Conservation (phyloP, 345 rosid genomes). For the Citrus australasica region DNA sequence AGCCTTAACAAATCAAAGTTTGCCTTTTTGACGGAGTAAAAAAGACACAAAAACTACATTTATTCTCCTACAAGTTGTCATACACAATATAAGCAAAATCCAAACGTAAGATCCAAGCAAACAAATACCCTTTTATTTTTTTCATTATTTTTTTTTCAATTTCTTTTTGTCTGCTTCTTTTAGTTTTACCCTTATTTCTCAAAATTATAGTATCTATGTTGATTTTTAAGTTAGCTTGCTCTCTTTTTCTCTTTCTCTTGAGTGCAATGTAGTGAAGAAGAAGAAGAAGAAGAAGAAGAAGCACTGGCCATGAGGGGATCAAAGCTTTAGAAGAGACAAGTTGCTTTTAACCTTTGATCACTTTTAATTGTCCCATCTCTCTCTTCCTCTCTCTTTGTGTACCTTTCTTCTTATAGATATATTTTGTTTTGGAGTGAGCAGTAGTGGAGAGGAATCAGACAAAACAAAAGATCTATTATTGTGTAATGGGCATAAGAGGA, state of each 20-base stretch:
- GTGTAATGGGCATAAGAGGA: constrained; percentile 38
- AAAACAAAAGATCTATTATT: constrained; percentile 14
- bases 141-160: background rate
- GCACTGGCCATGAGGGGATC: constrained; percentile 22
- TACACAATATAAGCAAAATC: constrained; percentile 20
- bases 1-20: constrained; percentile 22
- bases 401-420: constrained; percentile 15
- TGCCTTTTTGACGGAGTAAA: constrained; percentile 20
- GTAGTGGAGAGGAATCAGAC: constrained; percentile 6
- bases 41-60: constrained; percentile 32
- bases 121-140: constrained; percentile 9
- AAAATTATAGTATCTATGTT: background rate
- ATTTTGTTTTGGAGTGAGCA: constrained; percentile 35
- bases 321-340: constrained; percentile 44
- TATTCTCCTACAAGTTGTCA: constrained; percentile 44
- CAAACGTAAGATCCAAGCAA: constrained; percentile 74
- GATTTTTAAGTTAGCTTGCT: constrained; percentile 26
- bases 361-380: constrained; percentile 14
- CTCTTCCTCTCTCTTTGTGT: constrained; percentile 9
- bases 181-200: background rate
- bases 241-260: background rate
- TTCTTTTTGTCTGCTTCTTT: background rate
- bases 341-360: constrained; percentile 30
- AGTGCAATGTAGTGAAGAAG: constrained; percentile 24
- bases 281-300: background rate